These are phyloP conservation scores for Mycena pura DNA, from an alignment of 768 basidiomycete genomes.

Conservation along the genomic window DNA sequence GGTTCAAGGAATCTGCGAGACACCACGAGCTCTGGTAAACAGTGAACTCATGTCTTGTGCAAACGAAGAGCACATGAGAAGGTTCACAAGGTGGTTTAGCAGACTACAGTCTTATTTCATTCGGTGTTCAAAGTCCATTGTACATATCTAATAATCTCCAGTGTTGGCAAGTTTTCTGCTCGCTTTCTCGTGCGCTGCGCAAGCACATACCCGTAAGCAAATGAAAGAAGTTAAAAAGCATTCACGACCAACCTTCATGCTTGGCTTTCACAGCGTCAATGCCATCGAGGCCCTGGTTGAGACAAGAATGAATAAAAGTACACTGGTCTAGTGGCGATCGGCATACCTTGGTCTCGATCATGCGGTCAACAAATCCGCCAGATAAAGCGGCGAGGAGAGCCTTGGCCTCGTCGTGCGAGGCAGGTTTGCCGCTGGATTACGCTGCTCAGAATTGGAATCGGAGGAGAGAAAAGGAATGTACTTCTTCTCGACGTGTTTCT, in stretches of 20 bases:
- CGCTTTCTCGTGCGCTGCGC: constrained; percentile 7
- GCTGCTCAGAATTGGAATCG: not conserved
- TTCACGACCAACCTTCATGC: not conserved
- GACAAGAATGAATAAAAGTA: not conserved
- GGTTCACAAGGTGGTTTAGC: not conserved
- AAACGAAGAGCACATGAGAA: too few species aligned
- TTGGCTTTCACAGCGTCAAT: constrained; percentile 1
- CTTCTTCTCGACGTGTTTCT: constrained; percentile 12
- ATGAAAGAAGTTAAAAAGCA: not conserved
- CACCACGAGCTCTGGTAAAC: too few species aligned
- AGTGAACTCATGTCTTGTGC: too few species aligned
- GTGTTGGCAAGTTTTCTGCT: not conserved
- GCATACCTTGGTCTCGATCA: constrained; percentile 16
- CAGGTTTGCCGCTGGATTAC: constrained; percentile 4
- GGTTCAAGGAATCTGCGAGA: too few species aligned
- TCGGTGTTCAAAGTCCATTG: not conserved
- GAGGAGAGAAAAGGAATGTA: not conserved
- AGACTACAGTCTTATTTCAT: not conserved
- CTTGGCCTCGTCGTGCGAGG: constrained; percentile 14
- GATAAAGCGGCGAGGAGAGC: constrained; percentile 3
- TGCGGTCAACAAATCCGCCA: constrained; percentile 6
- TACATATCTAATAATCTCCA: constrained; percentile 3
- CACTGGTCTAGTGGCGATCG: not conserved
- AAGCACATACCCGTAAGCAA: not conserved
- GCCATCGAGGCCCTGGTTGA: not conserved